Evolutionary conservation across 768 basidiomycete species (phyloP).

Genomic region (Russula emetica): DNA sequence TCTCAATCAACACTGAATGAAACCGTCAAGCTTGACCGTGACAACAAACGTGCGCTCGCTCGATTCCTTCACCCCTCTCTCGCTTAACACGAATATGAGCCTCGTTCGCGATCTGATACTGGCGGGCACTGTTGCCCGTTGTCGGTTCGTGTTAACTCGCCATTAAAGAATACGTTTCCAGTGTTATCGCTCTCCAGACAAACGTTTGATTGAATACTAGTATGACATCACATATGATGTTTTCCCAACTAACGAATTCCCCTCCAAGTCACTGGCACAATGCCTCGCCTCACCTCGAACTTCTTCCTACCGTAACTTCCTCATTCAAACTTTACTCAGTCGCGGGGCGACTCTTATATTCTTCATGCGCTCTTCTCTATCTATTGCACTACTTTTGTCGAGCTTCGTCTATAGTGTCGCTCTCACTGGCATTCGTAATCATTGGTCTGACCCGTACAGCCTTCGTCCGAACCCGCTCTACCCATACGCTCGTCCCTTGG

Average conservation of each 20-base stretch:
- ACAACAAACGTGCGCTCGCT: too few relatives aligned
- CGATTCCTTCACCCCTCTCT: background rate
- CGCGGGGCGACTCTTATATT: slow-evolving; percentile 7
- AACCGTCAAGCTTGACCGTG: background rate
- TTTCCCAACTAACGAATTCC: too few relatives aligned
- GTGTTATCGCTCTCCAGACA: background rate
- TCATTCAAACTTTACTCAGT: slow-evolving; percentile 26
- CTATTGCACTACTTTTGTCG: slow-evolving; percentile 8
- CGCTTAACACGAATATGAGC: background rate
- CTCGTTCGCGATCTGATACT: background rate
- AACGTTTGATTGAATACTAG: too few relatives aligned
- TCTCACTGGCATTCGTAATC: slow-evolving; percentile 12
- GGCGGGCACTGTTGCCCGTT: background rate
- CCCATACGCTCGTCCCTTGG: slow-evolving; percentile 12
- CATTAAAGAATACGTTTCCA: background rate
- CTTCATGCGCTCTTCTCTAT: slow-evolving; percentile 14
- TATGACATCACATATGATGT: too few relatives aligned
- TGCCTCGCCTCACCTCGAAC: background rate
- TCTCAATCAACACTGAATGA: background rate
- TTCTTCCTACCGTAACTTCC: background rate
- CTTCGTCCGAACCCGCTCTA: slow-evolving; percentile 25
- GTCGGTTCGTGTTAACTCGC: background rate
- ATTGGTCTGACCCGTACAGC: slow-evolving; percentile 27
- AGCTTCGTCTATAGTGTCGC: slow-evolving; percentile 6
- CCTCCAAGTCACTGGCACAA: too few relatives aligned